Evolutionary conservation across 2,329 filamentous ascomycete genomes (phyloP), one percentile per base, ranked within the genome.

Genomic region (Harringtonia lauricola): DNA sequence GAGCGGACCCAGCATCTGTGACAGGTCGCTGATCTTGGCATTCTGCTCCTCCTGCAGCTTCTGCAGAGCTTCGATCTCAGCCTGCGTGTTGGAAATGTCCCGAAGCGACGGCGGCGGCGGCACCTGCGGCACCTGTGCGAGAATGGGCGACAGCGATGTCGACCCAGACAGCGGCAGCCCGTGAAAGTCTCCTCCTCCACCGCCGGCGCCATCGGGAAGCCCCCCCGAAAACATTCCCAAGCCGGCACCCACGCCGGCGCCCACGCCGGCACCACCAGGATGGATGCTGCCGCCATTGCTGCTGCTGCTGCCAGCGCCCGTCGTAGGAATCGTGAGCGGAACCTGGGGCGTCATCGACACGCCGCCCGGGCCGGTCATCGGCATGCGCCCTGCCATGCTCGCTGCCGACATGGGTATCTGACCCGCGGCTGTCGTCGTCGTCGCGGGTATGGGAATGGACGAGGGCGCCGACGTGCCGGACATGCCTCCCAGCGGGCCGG

Each of bases 41-140:
- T 83, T 80, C 55, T 95, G 88, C 47, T 90, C 80, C 21, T 78
- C 76, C 57, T 94, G 86, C 54, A 95, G 69, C 36, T 81, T 81
- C 49, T 86, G 78, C 2, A 96, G 70, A 26, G 83, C 74, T 41
- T 92, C 85, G 24, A 95, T 74, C 49, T 94, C 84, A 14, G 81
- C 70, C 48, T 83, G 74, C 5, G 83, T 89, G 47, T 75, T 75
- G 37, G 71, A 75, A 49, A 92, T 74, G 33, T 80, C 72, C 41
- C 75, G 70, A 18, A 86, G 64, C 0, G 74, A 73, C 2, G 72
- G 69, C 4, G 64, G 62, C 18, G 86, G 64, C 0, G 74, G 73
- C 2, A 70, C 67, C 1, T 63, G 59, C 2, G 61, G 59, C 50
- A 70, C 61, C 8, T 67, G 63, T 8, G 64, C 61, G 47, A 78